Evolutionary conservation across 2,329 filamentous ascomycete genomes (phyloP).

Genomic region (Xylariaceae sp.): DNA sequence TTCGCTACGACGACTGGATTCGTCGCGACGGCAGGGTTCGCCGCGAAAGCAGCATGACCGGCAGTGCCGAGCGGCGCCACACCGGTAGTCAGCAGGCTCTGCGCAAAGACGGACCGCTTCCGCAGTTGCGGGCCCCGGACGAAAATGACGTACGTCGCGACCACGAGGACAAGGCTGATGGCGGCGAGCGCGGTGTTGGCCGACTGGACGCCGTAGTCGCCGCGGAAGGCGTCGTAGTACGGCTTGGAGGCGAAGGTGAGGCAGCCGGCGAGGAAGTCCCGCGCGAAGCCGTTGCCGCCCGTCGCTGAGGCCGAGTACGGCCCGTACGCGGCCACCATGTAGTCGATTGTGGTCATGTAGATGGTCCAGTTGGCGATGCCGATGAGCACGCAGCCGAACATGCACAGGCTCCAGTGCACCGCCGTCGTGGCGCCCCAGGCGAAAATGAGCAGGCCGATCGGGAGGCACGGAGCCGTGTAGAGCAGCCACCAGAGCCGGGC

Average conservation of each 20-base stretch:
- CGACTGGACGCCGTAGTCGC: constrained; percentile 41
- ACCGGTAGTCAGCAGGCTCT: constrained; percentile 30
- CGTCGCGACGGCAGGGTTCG: no score
- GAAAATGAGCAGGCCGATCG: constrained; percentile 58
- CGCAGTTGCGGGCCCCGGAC: constrained; percentile 49
- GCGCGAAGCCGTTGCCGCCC: constrained; percentile 60
- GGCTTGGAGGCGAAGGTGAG: constrained; percentile 57
- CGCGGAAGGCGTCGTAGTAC: constrained; percentile 42
- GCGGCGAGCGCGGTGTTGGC: constrained; percentile 49
- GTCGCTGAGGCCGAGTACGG: constrained; percentile 61
- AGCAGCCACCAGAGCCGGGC: constrained; percentile 56
- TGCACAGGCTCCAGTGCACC: constrained; percentile 56
- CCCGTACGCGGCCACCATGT: constrained; percentile 63
- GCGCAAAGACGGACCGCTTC: constrained; percentile 47
- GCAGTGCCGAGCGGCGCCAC: no score
- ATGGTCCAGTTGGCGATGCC: constrained; percentile 59
- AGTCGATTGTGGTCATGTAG: constrained; percentile 63
- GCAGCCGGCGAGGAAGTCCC: constrained; percentile 60
- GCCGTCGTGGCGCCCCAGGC: constrained; percentile 53
- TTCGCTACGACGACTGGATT: no score
- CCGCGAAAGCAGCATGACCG: no score
- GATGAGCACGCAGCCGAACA: constrained; percentile 55
- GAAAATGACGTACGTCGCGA: constrained; percentile 52
- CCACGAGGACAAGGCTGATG: constrained; percentile 44
- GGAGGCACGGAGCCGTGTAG: constrained; percentile 52